Percentiles rank a stretch among this genome's conserved stretches.
phyloP scores from a whole-genome alignment of 331 rosid species.

The Quercus tomentella region DNA sequence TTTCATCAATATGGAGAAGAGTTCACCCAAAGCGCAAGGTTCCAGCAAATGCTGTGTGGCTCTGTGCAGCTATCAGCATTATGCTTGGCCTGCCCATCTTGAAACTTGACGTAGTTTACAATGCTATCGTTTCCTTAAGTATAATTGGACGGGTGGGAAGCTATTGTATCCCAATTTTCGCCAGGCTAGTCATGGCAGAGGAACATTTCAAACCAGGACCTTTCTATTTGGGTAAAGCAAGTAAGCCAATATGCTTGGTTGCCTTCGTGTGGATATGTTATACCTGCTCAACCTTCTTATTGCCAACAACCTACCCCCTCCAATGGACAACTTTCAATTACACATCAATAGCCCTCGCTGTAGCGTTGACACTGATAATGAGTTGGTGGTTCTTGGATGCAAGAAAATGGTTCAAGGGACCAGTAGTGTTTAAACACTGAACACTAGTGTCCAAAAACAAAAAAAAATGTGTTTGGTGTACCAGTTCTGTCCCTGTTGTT shows the following conservation, averaged over 20 bases:
- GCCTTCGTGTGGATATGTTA: slow-evolving; percentile 16
- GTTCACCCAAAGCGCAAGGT: slow-evolving; percentile 9
- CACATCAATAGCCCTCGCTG: slow-evolving; percentile 5
- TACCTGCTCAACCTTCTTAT: slow-evolving; percentile 13
- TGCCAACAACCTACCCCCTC: slow-evolving; percentile 4
- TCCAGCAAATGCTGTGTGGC: slow-evolving; percentile 22
- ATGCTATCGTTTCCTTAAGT: slow-evolving; percentile 14
- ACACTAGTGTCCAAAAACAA: too few relatives aligned
- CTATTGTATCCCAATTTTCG: slow-evolving; percentile 14
- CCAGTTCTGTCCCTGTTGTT: too few relatives aligned
- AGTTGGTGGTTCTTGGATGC: slow-evolving; percentile 17
- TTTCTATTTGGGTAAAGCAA: slow-evolving; percentile 17
- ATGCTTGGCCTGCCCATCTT: slow-evolving; percentile 21
- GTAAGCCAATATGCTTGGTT: slow-evolving; percentile 18
- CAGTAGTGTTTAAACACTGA: too few relatives aligned
- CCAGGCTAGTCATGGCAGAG: slow-evolving; percentile 19
- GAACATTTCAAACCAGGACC: slow-evolving; percentile 22
- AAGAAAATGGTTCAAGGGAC: slow-evolving; percentile 24
- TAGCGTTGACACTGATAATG: background rate
- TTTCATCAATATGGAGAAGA: slow-evolving; percentile 14
- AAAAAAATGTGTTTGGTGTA: too few relatives aligned
- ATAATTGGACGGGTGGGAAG: slow-evolving; percentile 18
- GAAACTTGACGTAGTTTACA: slow-evolving; percentile 14
- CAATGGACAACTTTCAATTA: slow-evolving; percentile 15
- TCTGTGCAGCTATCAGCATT: slow-evolving; percentile 7